Evolutionary conservation across 129 eudicot species (phyloP), one percentile per base, ranked within the genome.

Genomic region (Chrysanthemum lavandulifolium): DNA sequence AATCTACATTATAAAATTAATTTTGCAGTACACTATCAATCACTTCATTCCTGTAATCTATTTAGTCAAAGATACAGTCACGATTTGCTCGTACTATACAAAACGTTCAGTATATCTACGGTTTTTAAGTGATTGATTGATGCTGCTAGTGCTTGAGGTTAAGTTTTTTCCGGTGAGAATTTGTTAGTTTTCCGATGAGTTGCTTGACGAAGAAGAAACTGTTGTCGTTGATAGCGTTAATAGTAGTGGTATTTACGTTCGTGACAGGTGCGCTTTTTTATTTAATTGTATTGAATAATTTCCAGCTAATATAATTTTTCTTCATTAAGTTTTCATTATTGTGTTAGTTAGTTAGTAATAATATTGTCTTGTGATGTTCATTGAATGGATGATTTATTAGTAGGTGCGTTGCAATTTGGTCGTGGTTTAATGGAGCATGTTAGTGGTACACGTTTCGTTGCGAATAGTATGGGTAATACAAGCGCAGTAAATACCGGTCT

Each of bases 191-290:
- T 76, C 80, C 67, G 77, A 80, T 80, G 84, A 83, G 43, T 61
- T 70, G 71, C n/a, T 13, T 15, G 64, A 40, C 11, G 13, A 79
- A 40, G 47, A 40, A 40, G 47, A 40, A 6, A 40, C 5, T 29
- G 33, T 40, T 40, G 47, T 61, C 73, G 76, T 40, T 74, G 14
- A 55, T 56, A 63, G 61, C 78, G 66, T 75, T 77, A 27, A 61
- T 74, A 25, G 43, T 82, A 31, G 61, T 80, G 80, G 77, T 76
- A 68, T 73, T 81, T 81, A 77, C 74, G 59, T 65, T 79, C 50
- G 80, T 63, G 82, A 76, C 83, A 82, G 91, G 91, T 88, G 77
- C 54, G 77, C 2, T 12, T 52, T 52, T 52, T 8, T 52, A 11
- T 51, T 3, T 11, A 51, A 2, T 10, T 51, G n/a, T 13, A 51